Percentiles rank a stretch among this genome's conserved stretches.
phyloP scores from a whole-genome alignment of 164 flowering plant genomes.

The Stephania cephalantha region DNA sequence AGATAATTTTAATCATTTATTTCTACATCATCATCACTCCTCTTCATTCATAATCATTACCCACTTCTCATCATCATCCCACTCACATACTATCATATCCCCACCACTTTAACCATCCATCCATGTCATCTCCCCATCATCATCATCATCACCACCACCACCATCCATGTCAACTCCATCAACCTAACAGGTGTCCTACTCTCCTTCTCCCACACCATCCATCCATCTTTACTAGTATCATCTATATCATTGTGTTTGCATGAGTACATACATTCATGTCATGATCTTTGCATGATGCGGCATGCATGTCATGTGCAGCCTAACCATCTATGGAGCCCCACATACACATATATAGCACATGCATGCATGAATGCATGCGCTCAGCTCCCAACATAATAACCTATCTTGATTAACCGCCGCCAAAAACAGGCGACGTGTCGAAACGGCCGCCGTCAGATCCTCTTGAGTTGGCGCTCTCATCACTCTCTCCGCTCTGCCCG shows the following conservation, averaged over 20 bases:
- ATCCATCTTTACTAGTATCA: background rate
- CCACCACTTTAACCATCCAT: no score
- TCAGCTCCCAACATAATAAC: background rate
- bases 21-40: constrained; percentile 31
- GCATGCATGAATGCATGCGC: background rate
- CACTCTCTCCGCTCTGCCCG: background rate
- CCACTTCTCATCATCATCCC: background rate
- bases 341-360: background rate
- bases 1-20: constrained; percentile 16
- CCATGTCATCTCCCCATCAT: no score
- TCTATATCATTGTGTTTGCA: background rate
- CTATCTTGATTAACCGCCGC: background rate
- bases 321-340: background rate
- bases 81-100: no score
- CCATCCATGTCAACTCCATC: background rate
- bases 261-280: background rate
- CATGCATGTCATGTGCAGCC: constrained; percentile 8
- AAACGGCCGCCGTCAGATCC: constrained; percentile 2
- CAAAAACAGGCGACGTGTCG: constrained; percentile 1
- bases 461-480: background rate
- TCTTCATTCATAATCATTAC: constrained; percentile 37
- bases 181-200: background rate
- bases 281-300: background rate
- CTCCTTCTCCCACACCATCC: background rate
- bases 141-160: background rate